A percentile compares a stretch with the other conserved stretches of the same genome.
These are phyloP conservation scores for Debaryomycetaceae sp. DNA, from an alignment of 1,139 yeast genomes.

Conservation along the genomic window DNA sequence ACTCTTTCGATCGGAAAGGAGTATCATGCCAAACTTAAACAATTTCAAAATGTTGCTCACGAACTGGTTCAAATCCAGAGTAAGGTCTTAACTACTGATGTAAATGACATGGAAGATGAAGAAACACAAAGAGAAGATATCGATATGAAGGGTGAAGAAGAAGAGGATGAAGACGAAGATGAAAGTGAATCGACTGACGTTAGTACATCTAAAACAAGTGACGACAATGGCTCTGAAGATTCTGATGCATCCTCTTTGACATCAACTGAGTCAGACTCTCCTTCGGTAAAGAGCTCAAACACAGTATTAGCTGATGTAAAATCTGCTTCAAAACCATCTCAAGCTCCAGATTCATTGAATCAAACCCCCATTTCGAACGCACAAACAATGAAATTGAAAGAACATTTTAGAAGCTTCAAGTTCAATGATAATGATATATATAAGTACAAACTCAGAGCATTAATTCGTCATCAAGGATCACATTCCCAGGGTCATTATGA, in stretches of 20 bases:
- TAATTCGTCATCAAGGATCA: constrained; percentile 83
- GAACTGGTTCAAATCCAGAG: constrained; percentile 16
- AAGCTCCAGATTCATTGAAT: constrained; percentile 28
- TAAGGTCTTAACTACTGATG: constrained; percentile 40
- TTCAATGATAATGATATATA: constrained; percentile 45
- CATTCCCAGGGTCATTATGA: constrained; percentile 91
- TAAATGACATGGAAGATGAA: constrained; percentile 46
- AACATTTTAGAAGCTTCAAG: constrained; percentile 38
- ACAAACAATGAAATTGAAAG: constrained; percentile 36
- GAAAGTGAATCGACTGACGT: constrained; percentile 6
- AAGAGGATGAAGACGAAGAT: constrained; percentile 20
- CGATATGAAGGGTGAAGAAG: constrained; percentile 33
- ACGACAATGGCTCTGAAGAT: constrained; percentile 18
- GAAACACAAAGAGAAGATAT: constrained; percentile 41
- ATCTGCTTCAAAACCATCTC: constrained; percentile 10
- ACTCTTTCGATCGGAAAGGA: constrained; percentile 49
- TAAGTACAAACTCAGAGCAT: constrained; percentile 62
- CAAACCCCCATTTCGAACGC: constrained; percentile 40
- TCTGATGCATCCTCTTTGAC: constrained; percentile 16
- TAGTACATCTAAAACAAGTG: constrained; percentile 10
- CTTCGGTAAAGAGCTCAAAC: constrained; percentile 8
- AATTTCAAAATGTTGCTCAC: constrained; percentile 27
- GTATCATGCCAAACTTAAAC: constrained; percentile 36
- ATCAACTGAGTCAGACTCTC: constrained; percentile 9
- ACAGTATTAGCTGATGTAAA: constrained; percentile 8